Base-by-base conservation (phyloP, 768 basidiomycete genomes). In the Leccinum variicolor region DNA sequence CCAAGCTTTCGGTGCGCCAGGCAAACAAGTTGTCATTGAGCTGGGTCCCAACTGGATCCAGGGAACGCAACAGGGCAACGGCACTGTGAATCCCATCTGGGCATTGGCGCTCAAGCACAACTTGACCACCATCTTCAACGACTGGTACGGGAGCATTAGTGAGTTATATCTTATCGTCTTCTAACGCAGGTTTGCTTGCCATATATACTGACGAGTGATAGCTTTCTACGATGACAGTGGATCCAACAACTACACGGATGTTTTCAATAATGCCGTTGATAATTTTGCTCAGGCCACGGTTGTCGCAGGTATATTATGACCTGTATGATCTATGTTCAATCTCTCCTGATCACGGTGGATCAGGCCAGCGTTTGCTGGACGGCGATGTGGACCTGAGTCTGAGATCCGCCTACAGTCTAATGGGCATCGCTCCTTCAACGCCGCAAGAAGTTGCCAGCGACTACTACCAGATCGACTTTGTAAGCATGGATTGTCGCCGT, bases 31-130 rank as follows among this genome's bases (percentile, higher is more conserved):
- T 54, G 76, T 76, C 5, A 68, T 88, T 39, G 87, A 89, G 65
- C 65, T 74, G 8, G 84, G 84, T 43, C 76, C 85, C 6, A 85
- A 84, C 60, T 87, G 85, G 84, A 73, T 87, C 33, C 84, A 82
- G 55, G 81, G 80, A 25, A 79, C 78, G 0, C 81, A 82, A 57
- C 66, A 70, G 2, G 79, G 73, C 2, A 62, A 75, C 31, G 84
- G 83, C 2, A 73, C 77, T 23, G 74, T 75, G 4, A 89, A 89
- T 64, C 87, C 87, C 1, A 82, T 89, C 13, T 81, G 79, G 66
- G 69, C 69, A 23, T 74, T 89, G 50, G 84, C 81, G 26, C 73
- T 77, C 65, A 84, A 85, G 62, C 80, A 86, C 61, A 75, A 77
- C 29, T 57, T 87, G 19, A 71, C 72, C 54, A 81, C 79, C 1